Evolutionary conservation across 2,329 filamentous ascomycete genomes (phyloP), one percentile per base, ranked within the genome.

Genomic region (Paraphoma sp.): DNA sequence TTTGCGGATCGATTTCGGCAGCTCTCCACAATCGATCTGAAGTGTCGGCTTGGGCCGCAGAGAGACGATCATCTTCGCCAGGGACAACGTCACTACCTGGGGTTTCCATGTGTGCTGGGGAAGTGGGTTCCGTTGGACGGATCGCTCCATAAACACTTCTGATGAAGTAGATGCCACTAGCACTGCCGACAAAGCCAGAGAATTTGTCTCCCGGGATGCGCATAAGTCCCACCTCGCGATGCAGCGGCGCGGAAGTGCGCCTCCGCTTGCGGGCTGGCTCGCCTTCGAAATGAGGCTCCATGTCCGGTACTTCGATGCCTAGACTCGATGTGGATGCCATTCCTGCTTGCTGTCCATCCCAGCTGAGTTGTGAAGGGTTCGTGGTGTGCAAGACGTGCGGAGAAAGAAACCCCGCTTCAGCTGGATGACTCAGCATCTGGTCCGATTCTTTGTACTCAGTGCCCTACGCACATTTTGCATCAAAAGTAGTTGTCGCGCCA

Each of bases 141-240:
- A 86, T 76, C 1, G 82, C 79, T 31, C 80, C 72, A 42, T 85
- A 84, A 1, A 86, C 84, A 17, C 81, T 81, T 6, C 83, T 80
- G 33, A 86, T 83, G 62, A 86, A 86, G 63, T 85, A 80, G n/a
- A 86, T 86, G 1, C 84, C 84, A 56, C 84, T 86, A 14, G 82
- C 82, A 48, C 83, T 86, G 4, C 84, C 84, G 4, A 86, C 79
- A 53, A 87, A 87, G 0, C 81, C 83, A 12, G 83, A 80, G 3
- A 80, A 80, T 18, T 78, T 81, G 30, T 79, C 76, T 29, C 78
- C 78, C 14, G 76, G 78, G 29, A 78, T 74, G 59, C 84, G 79
- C 83, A 86, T 86, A 53, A 84, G 69, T 9, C 81, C 81, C 29
- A 82, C 76, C 55, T 82, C 79, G 16, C 76, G 76, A 48, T 65